A percentile compares a stretch with the other conserved stretches of the same genome.
These are phyloP conservation scores for Liquidambar formosana DNA, from an alignment of 164 flowering plant species.

Conservation along the genomic window DNA sequence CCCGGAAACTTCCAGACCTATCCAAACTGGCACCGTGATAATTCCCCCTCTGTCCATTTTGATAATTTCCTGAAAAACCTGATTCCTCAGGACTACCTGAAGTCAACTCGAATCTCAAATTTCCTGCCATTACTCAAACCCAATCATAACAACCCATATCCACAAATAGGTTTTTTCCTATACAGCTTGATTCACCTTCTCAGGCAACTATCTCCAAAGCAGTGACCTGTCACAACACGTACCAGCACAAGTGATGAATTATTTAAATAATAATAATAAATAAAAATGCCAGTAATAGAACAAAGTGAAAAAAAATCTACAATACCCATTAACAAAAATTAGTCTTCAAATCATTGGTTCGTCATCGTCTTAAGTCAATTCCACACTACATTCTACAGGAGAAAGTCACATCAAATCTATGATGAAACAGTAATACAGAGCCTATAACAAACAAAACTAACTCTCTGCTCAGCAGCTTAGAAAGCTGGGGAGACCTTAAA, in stretches of 20 bases:
- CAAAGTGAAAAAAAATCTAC: background rate
- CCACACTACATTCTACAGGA: background rate
- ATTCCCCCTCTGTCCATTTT: conserved; percentile 61
- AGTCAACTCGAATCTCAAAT: conserved; percentile 55
- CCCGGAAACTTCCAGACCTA: conserved; percentile 83
- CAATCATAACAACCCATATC: conserved; percentile 18
- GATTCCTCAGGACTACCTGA: conserved; percentile 65
- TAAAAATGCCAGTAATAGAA: background rate
- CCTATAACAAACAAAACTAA: conserved; percentile 2
- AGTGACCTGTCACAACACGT: background rate
- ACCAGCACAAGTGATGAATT: no score
- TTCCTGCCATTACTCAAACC: conserved; percentile 59
- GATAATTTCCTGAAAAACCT: conserved; percentile 48
- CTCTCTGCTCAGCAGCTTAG: background rate
- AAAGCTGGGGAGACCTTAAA: background rate
- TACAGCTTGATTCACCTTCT: conserved; percentile 5
- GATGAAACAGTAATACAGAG: background rate
- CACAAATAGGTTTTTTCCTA: background rate
- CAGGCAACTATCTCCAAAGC: background rate
- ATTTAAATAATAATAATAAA: no score
- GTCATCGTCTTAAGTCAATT: no score
- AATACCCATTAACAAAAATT: no score
- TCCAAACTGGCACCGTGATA: conserved; percentile 52
- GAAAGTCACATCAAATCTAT: background rate
- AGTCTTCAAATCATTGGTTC: no score